phyloP scores from a whole-genome alignment of 805 yeast genomes.

The Wickerhamiella sorbophila region DNA sequence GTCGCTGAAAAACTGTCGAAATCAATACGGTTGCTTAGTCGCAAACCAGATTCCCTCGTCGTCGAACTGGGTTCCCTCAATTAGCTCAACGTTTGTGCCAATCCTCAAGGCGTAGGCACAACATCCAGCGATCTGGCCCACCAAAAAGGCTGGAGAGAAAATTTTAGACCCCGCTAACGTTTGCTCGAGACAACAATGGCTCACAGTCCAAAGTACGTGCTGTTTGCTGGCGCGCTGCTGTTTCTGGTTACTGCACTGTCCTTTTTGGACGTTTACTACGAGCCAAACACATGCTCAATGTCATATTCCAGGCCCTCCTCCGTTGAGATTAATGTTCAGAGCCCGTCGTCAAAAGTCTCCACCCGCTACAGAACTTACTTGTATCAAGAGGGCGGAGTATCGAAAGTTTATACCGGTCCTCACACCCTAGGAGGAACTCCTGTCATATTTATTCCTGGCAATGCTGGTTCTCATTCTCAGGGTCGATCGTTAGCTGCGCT shows the following conservation, averaged over 20 bases:
- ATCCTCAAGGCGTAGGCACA: no score
- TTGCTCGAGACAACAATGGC: no score
- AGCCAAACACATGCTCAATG: slow-evolving; percentile 15
- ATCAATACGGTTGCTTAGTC: no score
- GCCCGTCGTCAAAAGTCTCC: slow-evolving; percentile 8
- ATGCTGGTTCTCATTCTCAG: slow-evolving; percentile 89
- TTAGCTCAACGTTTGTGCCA: no score
- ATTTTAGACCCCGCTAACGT: no score
- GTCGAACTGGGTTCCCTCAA: no score
- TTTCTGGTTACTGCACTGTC: slow-evolving; percentile 1
- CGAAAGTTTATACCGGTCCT: slow-evolving; percentile 8
- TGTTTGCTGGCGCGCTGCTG: background rate
- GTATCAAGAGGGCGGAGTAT: slow-evolving; percentile 63
- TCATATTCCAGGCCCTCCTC: slow-evolving; percentile 12
- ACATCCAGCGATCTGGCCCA: no score
- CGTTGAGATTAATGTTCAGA: slow-evolving; percentile 9
- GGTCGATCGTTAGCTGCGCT: slow-evolving; percentile 86
- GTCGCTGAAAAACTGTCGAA: no score
- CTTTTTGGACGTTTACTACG: slow-evolving; percentile 7
- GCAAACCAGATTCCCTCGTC: no score
- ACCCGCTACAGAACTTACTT: slow-evolving; percentile 54
- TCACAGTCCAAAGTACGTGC: no score
- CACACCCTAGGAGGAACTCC: slow-evolving; percentile 64
- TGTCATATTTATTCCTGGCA: slow-evolving; percentile 88
- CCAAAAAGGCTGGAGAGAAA: no score